Evolutionary conservation across 176 grass and related monocot species (phyloP).

Genomic region (Ensete ventricosum): DNA sequence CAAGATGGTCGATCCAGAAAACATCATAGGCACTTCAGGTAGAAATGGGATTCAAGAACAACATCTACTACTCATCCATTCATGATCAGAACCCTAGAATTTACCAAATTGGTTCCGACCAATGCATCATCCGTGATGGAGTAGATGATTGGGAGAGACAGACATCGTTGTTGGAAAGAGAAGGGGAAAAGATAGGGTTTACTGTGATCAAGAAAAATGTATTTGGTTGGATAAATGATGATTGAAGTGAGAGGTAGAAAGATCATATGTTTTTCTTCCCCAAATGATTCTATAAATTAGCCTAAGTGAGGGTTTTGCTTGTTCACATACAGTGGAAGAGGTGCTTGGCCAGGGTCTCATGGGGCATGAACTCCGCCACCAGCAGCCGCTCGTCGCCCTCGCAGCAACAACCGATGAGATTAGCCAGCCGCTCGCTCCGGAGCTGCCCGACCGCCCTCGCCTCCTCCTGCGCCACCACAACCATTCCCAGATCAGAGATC

Average conservation of each 20-base stretch:
- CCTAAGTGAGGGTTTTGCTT: background rate
- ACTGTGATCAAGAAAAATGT: background rate
- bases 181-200: background rate
- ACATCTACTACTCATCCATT: background rate
- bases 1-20: too few species aligned
- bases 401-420: conserved; percentile 68
- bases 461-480: conserved; percentile 43
- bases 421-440: conserved; percentile 54
- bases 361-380: conserved; percentile 75
- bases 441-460: conserved; percentile 65
- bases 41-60: background rate
- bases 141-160: background rate
- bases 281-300: too few species aligned
- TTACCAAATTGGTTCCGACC: background rate
- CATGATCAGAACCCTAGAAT: background rate
- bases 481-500: background rate
- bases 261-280: background rate
- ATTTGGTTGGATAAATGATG: too few species aligned
- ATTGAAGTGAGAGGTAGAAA: too few species aligned
- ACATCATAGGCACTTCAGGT: too few species aligned
- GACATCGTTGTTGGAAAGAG: background rate
- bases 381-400: conserved; percentile 69
- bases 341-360: conserved; percentile 77
- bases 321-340: conserved; percentile 83
- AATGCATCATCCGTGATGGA: background rate